A percentile compares a stretch with the other conserved stretches of the same genome.
phyloP scores from a whole-genome alignment of 495 filamentous ascomycete genomes.

The Penicillium canariense region DNA sequence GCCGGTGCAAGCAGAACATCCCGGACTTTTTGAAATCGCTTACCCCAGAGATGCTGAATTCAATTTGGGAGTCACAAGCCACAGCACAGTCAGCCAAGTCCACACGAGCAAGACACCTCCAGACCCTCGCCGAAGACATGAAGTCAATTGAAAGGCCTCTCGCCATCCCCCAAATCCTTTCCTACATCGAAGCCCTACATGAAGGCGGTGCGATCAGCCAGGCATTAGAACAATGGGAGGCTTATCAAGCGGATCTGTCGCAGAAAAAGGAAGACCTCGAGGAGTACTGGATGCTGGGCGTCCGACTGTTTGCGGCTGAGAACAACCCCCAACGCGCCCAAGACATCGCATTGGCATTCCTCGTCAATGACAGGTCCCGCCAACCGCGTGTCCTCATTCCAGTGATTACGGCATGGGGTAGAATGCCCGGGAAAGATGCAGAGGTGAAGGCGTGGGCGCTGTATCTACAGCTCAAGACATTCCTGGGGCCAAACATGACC shows the following conservation, averaged over 20 bases:
- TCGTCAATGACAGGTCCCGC: conserved; percentile 47
- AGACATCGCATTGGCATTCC: conserved; percentile 57
- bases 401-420: conserved; percentile 51
- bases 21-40: conserved; percentile 39
- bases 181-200: conserved; percentile 64
- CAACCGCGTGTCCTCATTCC: conserved; percentile 63
- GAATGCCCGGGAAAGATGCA: conserved; percentile 35
- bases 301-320: conserved; percentile 60
- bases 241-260: conserved; percentile 51
- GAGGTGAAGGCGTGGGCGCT: conserved; percentile 61
- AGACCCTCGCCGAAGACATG: conserved; percentile 61
- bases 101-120: conserved; percentile 56
- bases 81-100: conserved; percentile 40
- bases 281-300: conserved; percentile 66
- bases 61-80: conserved; percentile 47
- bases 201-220: conserved; percentile 54
- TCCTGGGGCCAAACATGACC: conserved; percentile 59
- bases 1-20: conserved; percentile 40
- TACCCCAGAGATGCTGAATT: conserved; percentile 33
- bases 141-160: conserved; percentile 51
- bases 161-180: conserved; percentile 54
- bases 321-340: conserved; percentile 63
- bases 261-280: conserved; percentile 49
- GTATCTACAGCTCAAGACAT: conserved; percentile 60
- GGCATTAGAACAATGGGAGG: conserved; percentile 66